These are phyloP conservation scores for Coemansia sp. DNA, from an alignment of 192 early-diverging fungal genomes.

Conservation along the genomic window DNA sequence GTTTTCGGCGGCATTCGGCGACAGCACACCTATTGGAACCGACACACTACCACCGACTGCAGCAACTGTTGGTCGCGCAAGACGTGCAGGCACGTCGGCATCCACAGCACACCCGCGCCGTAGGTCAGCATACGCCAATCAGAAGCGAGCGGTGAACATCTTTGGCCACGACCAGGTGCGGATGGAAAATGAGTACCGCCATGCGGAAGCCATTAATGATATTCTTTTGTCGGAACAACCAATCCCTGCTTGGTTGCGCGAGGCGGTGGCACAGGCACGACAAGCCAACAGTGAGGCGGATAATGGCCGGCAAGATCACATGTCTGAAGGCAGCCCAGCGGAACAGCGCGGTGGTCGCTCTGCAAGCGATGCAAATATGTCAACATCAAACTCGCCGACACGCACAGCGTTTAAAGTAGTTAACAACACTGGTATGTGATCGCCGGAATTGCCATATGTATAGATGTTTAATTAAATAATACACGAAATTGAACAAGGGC, in stretches of 20 bases:
- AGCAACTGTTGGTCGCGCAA: constrained; percentile 6
- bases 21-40: constrained; percentile 3
- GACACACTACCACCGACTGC: neutral
- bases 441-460: neutral
- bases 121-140: constrained; percentile 6
- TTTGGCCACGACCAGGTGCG: constrained; percentile 41
- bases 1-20: constrained; percentile 34
- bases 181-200: constrained; percentile 47
- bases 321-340: neutral
- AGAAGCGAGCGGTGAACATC: constrained; percentile 13
- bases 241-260: constrained; percentile 49
- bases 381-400: neutral
- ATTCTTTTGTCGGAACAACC: constrained; percentile 51
- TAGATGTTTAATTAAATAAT: neutral
- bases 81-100: constrained; percentile 15
- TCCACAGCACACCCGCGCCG: constrained; percentile 11
- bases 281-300: neutral
- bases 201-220: constrained; percentile 53
- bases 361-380: neutral
- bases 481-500: neutral
- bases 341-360: neutral
- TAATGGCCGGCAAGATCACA: neutral
- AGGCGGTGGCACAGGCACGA: constrained; percentile 44
- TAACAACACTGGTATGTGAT: constrained; percentile 8
- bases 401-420: constrained; percentile 17